These are phyloP conservation scores for Sporothrix brasiliensis DNA, from an alignment of 2,329 filamentous ascomycete genomes.

Conservation along the genomic window DNA sequence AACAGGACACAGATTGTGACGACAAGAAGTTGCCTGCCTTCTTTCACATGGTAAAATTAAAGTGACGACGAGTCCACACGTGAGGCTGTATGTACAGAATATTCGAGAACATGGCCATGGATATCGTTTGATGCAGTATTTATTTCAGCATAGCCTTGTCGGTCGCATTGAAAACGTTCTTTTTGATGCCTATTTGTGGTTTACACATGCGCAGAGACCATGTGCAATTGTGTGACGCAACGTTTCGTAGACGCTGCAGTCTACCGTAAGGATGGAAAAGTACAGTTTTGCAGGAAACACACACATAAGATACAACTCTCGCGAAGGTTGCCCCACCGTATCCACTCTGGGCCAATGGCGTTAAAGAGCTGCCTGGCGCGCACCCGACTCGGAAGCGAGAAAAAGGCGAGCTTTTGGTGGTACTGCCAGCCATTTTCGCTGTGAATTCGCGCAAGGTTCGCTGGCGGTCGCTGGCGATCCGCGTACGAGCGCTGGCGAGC, in stretches of 20 bases:
- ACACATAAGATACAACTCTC: neutral
- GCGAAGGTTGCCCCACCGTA: neutral
- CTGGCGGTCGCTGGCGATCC: neutral
- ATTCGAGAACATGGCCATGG: neutral
- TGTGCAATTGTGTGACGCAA: neutral
- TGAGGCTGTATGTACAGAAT: neutral
- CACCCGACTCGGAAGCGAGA: conserved; percentile 32
- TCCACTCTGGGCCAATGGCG: neutral
- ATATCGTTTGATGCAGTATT: neutral
- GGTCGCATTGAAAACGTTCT: neutral
- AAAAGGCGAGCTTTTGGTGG: conserved; percentile 28
- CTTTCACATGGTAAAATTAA: neutral
- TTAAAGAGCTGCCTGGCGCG: conserved; percentile 14
- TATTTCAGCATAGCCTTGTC: neutral
- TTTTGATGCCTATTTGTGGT: neutral
- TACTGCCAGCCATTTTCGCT: neutral
- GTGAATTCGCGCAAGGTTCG: neutral
- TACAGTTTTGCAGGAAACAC: neutral
- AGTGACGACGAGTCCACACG: neutral
- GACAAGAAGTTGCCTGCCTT: neutral
- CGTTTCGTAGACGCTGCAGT: neutral
- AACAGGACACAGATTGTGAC: too few species aligned
- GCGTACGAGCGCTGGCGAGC: neutral
- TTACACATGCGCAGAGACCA: neutral
- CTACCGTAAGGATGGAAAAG: neutral